Evolutionary conservation across 2,329 filamentous ascomycete genomes (phyloP).

Genomic region (Stachybotrys echinatus): DNA sequence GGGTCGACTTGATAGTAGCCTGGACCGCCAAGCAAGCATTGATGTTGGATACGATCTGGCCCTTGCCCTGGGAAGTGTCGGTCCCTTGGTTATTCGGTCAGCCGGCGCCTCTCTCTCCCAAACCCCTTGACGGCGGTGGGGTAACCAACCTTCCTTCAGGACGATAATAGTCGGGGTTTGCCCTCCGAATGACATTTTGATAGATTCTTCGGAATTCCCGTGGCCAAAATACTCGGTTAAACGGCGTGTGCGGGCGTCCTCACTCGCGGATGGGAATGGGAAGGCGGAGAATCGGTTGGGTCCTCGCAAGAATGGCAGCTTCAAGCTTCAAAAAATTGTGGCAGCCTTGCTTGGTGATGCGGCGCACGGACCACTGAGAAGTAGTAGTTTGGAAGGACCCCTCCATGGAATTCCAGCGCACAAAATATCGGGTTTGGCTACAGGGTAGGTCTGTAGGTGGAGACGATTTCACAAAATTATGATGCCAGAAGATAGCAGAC

Average conservation of each 20-base stretch:
- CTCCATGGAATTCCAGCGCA: not conserved
- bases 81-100: slow-evolving; percentile 60
- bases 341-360: slow-evolving; percentile 31
- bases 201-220: slow-evolving; percentile 9
- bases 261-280: slow-evolving; percentile 5
- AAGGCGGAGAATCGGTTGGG: slow-evolving; percentile 12
- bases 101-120: slow-evolving; percentile 8
- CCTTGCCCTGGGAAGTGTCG: slow-evolving; percentile 94
- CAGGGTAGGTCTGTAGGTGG: too few relatives aligned
- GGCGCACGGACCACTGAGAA: slow-evolving; percentile 21
- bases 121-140: slow-evolving; percentile 25
- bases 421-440: not conserved
- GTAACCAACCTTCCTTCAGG: slow-evolving; percentile 83
- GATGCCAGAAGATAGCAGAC: too few relatives aligned
- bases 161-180: slow-evolving; percentile 98
- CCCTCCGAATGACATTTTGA: slow-evolving; percentile 87
- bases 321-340: slow-evolving; percentile 46
- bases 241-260: slow-evolving; percentile 6
- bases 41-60: slow-evolving; percentile 96
- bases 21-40: slow-evolving; percentile 97
- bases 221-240: slow-evolving; percentile 1
- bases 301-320: slow-evolving; percentile 26
- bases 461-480: too few relatives aligned
- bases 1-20: slow-evolving; percentile 88
- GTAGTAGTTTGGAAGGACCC: not conserved